These are phyloP conservation scores for Hyparrhenia diplandra DNA, from an alignment of 176 grass and related monocot species.

Conservation along the genomic window DNA sequence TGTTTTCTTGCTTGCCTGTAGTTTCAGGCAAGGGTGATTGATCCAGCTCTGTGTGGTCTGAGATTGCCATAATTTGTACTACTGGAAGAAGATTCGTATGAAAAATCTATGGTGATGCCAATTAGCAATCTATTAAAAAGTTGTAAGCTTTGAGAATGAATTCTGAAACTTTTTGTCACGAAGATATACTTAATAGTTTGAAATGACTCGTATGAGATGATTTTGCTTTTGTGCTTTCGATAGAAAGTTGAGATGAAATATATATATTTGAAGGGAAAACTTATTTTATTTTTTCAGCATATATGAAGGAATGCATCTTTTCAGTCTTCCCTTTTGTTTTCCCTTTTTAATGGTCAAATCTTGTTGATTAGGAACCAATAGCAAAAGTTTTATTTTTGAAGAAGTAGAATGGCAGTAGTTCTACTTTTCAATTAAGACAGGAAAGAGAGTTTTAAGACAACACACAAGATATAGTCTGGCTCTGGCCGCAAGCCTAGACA, in stretches of 20 bases:
- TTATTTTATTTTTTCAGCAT: background rate
- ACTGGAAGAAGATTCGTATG: conserved; percentile 18
- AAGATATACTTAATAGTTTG: background rate
- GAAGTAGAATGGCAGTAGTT: background rate
- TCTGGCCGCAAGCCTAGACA: background rate
- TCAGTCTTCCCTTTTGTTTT: background rate
- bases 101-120: background rate
- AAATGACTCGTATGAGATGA: conserved; percentile 2
- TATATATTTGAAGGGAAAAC: background rate
- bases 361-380: background rate
- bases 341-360: background rate
- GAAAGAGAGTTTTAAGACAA: background rate
- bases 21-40: conserved; percentile 9
- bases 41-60: conserved; percentile 18
- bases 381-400: background rate
- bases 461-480: background rate
- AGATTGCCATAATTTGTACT: conserved; percentile 31
- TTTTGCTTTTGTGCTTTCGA: too few relatives aligned
- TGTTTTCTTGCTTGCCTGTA: conserved; percentile 29
- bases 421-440: background rate
- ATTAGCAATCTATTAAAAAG: background rate
- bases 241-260: too few relatives aligned
- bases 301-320: background rate
- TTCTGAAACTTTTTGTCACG: background rate
- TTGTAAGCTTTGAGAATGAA: conserved; percentile 10